Base-by-base conservation (phyloP, 768 basidiomycete genomes). In the Tylopilus vinaceipallidus region DNA sequence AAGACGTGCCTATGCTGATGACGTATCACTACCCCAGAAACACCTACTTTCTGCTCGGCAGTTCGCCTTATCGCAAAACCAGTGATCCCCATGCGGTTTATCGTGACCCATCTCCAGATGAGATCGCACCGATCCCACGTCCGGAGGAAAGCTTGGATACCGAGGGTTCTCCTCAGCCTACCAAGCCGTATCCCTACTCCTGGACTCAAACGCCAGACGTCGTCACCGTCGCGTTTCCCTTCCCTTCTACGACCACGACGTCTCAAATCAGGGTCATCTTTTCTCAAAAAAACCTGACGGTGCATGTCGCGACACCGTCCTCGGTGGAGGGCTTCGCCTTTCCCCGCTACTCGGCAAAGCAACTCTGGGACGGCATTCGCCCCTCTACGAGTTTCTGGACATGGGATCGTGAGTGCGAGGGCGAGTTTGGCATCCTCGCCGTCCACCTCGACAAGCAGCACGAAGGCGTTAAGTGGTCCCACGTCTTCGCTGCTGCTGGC, bases 141-240 rank as follows among this genome's bases (percentile, higher is more conserved):
- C 62, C 70, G 7, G 75, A 73, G 52, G 87, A 87, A 65, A 75
- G 72, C 51, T 64, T 86, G 38, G 81, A 84, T 53, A 56, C 40
- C 22, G 57, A 59, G 13, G 55, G 63, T 5, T 56, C 61, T 35
- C 48, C 59, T 6, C 62, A 68, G 17, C 71, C 71, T 2, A 63
- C 68, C 10, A 84, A 76, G 55, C 88, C 87, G 3, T 81, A 82
- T 23, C 88, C 93, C 0, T 98, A 94, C 68, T 91, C 91, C 2
- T 99, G 95, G 95, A 90, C 84, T 0, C 95, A 99, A 62, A 84
- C 86, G 4, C 66, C 81, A 1, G 91, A 94, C 63, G 81, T 89
- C 1, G 73, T 98, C 42, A 93, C 90, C 0, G 68, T 98, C 36
- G 85, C 84, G 0, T 84, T 98, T 61, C 83, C 91, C 6, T 75